Evolutionary conservation across 768 basidiomycete genomes (phyloP).

Genomic region (Crassisporium funariophilum): DNA sequence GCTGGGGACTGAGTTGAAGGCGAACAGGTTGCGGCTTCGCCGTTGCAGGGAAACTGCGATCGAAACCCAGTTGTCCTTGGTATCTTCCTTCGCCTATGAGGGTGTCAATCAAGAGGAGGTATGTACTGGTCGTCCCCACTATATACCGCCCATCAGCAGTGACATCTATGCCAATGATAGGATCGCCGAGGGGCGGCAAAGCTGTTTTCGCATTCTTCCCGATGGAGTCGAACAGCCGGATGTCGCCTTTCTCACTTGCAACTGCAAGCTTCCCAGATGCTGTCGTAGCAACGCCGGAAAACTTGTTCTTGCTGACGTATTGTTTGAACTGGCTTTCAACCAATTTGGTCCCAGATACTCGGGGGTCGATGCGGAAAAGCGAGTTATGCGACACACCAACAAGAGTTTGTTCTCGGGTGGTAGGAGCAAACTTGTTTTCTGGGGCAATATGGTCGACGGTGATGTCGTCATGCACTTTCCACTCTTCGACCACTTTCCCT

Average conservation of each 20-base stretch:
- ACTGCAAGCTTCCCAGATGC: conserved; percentile 86
- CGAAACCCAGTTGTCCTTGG: conserved; percentile 83
- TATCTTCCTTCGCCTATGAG: conserved; percentile 91
- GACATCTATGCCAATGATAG: conserved; percentile 92
- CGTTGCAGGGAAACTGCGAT: conserved; percentile 91
- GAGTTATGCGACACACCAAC: conserved; percentile 94
- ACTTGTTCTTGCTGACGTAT: conserved; percentile 92
- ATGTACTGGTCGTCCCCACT: conserved; percentile 93
- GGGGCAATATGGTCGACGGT: conserved; percentile 89
- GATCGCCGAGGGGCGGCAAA: conserved; percentile 91
- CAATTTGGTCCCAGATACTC: conserved; percentile 88
- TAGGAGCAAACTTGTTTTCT: conserved; percentile 93
- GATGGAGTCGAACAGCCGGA: conserved; percentile 91
- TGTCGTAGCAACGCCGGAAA: conserved; percentile 91
- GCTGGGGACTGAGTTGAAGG: conserved; percentile 86
- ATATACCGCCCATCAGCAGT: conserved; percentile 94
- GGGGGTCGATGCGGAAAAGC: conserved; percentile 97
- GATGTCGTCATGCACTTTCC: conserved; percentile 94
- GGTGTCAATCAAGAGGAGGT: conserved; percentile 92
- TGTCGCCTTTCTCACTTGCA: conserved; percentile 95
- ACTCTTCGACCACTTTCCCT: conserved; percentile 97
- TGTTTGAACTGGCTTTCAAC: conserved; percentile 96
- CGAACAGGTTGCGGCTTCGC: conserved; percentile 91
- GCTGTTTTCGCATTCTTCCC: conserved; percentile 99
- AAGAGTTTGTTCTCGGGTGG: conserved; percentile 88